These are phyloP conservation scores for Gonapodya sp. DNA, from an alignment of 192 early-diverging fungal genomes.

Conservation along the genomic window DNA sequence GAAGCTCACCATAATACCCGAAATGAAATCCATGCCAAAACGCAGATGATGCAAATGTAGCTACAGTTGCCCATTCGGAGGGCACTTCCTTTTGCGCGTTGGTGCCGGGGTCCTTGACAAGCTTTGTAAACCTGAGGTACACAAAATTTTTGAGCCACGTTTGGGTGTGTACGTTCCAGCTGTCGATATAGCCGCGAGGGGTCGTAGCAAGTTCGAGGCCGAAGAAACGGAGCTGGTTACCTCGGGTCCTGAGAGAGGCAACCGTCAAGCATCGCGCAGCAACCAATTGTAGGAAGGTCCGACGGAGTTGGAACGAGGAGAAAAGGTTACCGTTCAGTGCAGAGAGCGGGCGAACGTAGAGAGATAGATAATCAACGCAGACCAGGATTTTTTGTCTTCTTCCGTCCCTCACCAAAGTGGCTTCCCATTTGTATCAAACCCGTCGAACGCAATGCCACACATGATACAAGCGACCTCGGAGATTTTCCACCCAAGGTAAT, in stretches of 20 bases:
- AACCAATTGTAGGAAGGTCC: too few species aligned
- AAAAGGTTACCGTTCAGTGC: too few species aligned
- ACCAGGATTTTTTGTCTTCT: too few species aligned
- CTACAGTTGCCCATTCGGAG: constrained; percentile 39
- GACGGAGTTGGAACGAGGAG: not conserved
- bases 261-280: too few species aligned
- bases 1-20: constrained; percentile 61
- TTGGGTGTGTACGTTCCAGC: constrained; percentile 88
- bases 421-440: constrained; percentile 41
- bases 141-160: constrained; percentile 81
- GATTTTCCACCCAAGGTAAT: constrained; percentile 87
- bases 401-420: constrained; percentile 15
- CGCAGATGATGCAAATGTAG: constrained; percentile 74
- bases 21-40: constrained; percentile 96
- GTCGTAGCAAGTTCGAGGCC: constrained; percentile 69
- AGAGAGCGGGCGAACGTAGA: too few species aligned
- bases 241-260: not conserved
- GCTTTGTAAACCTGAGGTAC: constrained; percentile 54
- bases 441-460: constrained; percentile 75
- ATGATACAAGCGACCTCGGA: constrained; percentile 77
- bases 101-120: constrained; percentile 39
- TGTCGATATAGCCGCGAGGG: constrained; percentile 60
- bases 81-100: not conserved
- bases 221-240: constrained; percentile 20
- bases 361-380: too few species aligned